A percentile compares a stretch with the other conserved stretches of the same genome.
phyloP scores from a whole-genome alignment of 352 stramenopile genomes.

The Pelagophyceae sp. region DNA sequence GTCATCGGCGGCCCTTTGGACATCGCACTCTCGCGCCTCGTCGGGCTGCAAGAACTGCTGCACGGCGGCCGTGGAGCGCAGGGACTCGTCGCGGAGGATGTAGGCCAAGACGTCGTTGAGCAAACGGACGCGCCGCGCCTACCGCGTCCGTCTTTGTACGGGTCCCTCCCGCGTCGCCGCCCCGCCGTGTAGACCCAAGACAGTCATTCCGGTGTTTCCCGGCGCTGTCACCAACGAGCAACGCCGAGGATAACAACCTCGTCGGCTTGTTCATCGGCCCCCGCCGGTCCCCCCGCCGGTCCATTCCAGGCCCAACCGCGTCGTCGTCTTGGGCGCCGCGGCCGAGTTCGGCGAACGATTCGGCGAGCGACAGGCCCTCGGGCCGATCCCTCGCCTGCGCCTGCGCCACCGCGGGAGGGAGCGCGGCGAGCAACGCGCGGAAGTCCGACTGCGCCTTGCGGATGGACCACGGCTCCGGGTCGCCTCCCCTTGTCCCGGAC shows the following conservation, averaged over 20 bases:
- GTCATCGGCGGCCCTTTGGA: no score
- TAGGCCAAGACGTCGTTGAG: neutral
- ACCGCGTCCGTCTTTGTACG: no score
- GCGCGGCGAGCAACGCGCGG: neutral
- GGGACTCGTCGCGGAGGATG: neutral
- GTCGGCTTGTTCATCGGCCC: neutral
- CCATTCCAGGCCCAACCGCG: neutral
- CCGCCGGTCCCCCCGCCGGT: neutral
- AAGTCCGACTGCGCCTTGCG: neutral
- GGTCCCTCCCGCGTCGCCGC: no score
- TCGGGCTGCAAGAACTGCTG: neutral
- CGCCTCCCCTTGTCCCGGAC: no score
- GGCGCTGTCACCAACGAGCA: no score
- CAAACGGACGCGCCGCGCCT: neutral
- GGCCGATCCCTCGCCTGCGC: neutral
- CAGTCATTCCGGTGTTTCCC: no score
- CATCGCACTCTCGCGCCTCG: no score
- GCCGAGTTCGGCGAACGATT: no score
- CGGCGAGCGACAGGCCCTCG: neutral
- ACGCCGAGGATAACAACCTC: neutral
- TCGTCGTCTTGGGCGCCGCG: neutral
- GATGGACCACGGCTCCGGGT: constrained; percentile 9
- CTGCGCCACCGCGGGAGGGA: neutral
- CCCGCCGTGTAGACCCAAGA: no score
- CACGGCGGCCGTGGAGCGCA: neutral